A percentile compares a stretch with the other conserved stretches of the same genome.
phyloP scores from a whole-genome alignment of 1,139 yeast species.

The Diutina mesorugosa region DNA sequence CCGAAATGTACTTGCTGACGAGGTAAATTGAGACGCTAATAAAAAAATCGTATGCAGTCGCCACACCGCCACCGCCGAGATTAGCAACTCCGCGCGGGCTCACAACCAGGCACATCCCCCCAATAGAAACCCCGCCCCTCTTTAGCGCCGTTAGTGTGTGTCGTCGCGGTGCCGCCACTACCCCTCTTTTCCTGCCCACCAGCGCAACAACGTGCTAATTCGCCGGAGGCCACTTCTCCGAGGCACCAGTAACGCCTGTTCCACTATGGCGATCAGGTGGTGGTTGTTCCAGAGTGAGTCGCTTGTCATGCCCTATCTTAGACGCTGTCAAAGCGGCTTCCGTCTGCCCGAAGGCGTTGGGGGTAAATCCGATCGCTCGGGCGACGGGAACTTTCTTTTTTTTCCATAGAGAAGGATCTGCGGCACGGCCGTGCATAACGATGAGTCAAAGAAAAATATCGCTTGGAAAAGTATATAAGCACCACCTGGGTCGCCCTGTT shows the following conservation, averaged over 20 bases:
- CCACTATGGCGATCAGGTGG: too few relatives aligned
- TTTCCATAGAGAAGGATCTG: neutral
- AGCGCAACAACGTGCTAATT: too few relatives aligned
- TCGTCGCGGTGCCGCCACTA: too few relatives aligned
- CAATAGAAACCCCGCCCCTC: too few relatives aligned
- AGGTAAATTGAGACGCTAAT: neutral
- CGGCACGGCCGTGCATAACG: neutral
- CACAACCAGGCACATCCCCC: too few relatives aligned
- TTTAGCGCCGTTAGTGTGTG: too few relatives aligned
- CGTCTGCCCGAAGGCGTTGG: neutral
- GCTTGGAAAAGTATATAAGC: neutral
- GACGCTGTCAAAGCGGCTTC: neutral
- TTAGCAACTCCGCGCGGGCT: too few relatives aligned
- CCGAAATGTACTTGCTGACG: neutral
- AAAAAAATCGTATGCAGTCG: neutral
- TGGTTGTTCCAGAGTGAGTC: too few relatives aligned
- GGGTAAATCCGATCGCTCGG: neutral
- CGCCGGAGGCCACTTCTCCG: too few relatives aligned
- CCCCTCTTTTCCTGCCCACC: too few relatives aligned
- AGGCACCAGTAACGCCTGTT: too few relatives aligned
- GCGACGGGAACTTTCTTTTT: neutral
- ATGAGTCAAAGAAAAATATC: neutral
- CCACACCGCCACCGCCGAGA: neutral
- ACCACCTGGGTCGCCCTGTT: neutral
- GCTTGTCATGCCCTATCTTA: too few relatives aligned